These are phyloP conservation scores for Strigomonas galati DNA, from an alignment of 208 protist species.

Conservation along the genomic window DNA sequence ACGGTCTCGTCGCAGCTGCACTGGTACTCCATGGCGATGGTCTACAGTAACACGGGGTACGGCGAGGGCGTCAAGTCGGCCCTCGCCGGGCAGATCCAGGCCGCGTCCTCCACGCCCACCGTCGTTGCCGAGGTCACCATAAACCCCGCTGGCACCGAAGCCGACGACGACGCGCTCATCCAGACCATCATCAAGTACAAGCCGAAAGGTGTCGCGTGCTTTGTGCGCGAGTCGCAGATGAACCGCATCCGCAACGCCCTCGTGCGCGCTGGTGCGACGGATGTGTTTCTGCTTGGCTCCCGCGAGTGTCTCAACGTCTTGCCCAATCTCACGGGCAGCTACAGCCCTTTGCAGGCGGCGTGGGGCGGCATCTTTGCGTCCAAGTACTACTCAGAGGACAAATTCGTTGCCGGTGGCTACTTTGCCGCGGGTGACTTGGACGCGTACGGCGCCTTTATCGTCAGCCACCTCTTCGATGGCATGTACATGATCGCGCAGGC, in stretches of 20 bases:
- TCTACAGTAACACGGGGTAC: slow-evolving; percentile 64
- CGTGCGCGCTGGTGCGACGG: slow-evolving; percentile 27
- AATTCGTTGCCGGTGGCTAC: slow-evolving; percentile 43
- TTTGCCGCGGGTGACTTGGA: slow-evolving; percentile 42
- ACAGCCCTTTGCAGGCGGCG: slow-evolving; percentile 20
- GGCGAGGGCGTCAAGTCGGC: slow-evolving; percentile 46
- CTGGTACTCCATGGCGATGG: slow-evolving; percentile 70
- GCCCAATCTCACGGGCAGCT: slow-evolving; percentile 27
- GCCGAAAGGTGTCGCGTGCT: slow-evolving; percentile 57
- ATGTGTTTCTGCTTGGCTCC: slow-evolving; percentile 67
- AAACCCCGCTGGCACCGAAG: slow-evolving; percentile 33
- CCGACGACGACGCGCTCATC: slow-evolving; percentile 62
- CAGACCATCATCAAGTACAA: slow-evolving; percentile 34
- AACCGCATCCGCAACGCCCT: slow-evolving; percentile 43
- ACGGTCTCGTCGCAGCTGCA: slow-evolving; percentile 47
- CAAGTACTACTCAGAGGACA: slow-evolving; percentile 36
- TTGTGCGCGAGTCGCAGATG: slow-evolving; percentile 51
- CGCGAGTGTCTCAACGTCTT: slow-evolving; percentile 62
- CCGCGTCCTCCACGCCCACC: slow-evolving; percentile 44
- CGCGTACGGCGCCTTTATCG: slow-evolving; percentile 68
- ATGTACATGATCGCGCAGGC: slow-evolving; percentile 52
- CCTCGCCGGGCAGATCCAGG: slow-evolving; percentile 38
- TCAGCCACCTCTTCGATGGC: slow-evolving; percentile 79
- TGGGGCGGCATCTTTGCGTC: slow-evolving; percentile 77
- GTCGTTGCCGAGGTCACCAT: slow-evolving; percentile 70